Conservation (phyloP, 192 early-diverging fungal species). For the Podochytrium sp. region DNA sequence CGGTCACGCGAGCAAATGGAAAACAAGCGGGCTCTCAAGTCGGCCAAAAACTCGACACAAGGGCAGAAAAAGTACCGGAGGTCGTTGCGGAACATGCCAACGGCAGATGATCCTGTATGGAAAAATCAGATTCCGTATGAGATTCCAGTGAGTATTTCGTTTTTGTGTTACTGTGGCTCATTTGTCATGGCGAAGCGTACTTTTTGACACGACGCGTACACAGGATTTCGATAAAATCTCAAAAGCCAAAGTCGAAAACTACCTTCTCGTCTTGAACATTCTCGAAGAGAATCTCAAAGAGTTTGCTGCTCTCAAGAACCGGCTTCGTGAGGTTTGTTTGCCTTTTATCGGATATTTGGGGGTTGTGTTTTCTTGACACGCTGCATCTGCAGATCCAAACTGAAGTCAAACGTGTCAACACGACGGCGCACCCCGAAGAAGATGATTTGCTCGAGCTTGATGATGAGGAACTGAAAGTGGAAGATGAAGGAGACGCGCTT, state of each 20-base stretch:
- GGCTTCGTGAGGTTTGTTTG: slow-evolving; percentile 37
- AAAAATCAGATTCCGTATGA: slow-evolving; percentile 50
- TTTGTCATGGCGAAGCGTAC: neutral
- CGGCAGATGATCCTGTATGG: slow-evolving; percentile 31
- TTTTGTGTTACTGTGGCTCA: neutral
- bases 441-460: slow-evolving; percentile 6
- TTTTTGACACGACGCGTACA: neutral
- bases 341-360: neutral
- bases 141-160: slow-evolving; percentile 36
- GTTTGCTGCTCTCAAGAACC: slow-evolving; percentile 37
- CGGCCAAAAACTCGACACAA: slow-evolving; percentile 11
- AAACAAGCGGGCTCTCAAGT: slow-evolving; percentile 37
- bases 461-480: slow-evolving; percentile 8
- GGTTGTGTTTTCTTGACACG: neutral
- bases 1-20: slow-evolving; percentile 28
- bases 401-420: slow-evolving; percentile 38
- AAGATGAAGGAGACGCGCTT: slow-evolving; percentile 35
- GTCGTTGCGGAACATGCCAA: slow-evolving; percentile 27
- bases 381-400: slow-evolving; percentile 27
- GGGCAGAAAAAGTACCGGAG: slow-evolving; percentile 34
- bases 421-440: slow-evolving; percentile 2
- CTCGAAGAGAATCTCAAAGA: slow-evolving; percentile 51
- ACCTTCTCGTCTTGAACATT: slow-evolving; percentile 43
- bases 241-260: slow-evolving; percentile 51
- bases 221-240: slow-evolving; percentile 50